Base-by-base conservation (phyloP, 768 basidiomycete species). In the Mrakia gelida region DNA sequence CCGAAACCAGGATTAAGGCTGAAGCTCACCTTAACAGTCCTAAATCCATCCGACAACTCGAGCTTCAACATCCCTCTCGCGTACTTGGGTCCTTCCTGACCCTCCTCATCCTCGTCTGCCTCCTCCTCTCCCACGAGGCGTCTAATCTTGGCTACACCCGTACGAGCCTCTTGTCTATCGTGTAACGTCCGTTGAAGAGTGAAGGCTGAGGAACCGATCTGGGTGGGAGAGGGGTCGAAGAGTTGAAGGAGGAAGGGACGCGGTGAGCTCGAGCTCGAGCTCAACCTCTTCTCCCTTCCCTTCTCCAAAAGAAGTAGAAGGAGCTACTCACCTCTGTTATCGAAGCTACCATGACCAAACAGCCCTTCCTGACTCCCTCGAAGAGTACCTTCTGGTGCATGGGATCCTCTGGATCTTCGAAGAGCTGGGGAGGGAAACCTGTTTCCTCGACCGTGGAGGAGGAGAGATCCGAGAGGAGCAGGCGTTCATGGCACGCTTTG, bases 11-110 rank as follows among this genome's bases (percentile, higher is more conserved):
- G n/a, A 28, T 32, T 32, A 16, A 16, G 16, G 11, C 5, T 13
- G 11, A 49, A n/a, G 7, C 72, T 32, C 38, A 78, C 78, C 61
- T 62, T 75, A 34, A 45, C 49, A 1, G 67, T 67, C 26, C 30
- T 34, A 11, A 61, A 49, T 9, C 78, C 78, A 61, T 79, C 78
- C n/a, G 65, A 70, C 15, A 79, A 28, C 49, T 75, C 74, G 11
- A 79, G 45, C 67, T 79, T 79, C 34, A 79, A 68, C 78, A 75
- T 79, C 32, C 73, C 73, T 28, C 78, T 52, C 18, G 73, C 32
- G 49, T 49, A 78, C 71, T 73, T 73, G 3, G 71, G 52, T 18
- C 72, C 73, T 15, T 49, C 67, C n/a, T 34, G 49, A 11, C 45
- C 68, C 11, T 75, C 67, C 30, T 52, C 70, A 30, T 79, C 63